Conservation (phyloP, 352 stramenopile genomes). For the Phytophthora pluvialis region DNA sequence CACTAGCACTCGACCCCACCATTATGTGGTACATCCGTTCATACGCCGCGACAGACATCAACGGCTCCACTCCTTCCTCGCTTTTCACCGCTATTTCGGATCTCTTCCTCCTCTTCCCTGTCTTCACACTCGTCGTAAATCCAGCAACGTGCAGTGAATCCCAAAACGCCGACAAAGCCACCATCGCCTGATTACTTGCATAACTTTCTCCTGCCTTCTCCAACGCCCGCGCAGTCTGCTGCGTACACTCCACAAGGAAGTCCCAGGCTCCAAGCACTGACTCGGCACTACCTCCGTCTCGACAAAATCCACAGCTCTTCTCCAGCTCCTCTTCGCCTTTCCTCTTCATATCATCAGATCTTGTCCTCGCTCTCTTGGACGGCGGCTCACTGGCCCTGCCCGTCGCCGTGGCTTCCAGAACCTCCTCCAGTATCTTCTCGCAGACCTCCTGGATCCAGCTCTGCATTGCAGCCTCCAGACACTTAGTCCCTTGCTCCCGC, state of each 20-base stretch:
- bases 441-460: constrained; percentile 45
- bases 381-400: constrained; percentile 5
- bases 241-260: constrained; percentile 33
- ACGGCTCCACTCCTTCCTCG: constrained; percentile 6
- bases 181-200: constrained; percentile 28
- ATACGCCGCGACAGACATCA: constrained; percentile 21
- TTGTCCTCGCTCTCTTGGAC: constrained; percentile 21
- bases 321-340: background rate
- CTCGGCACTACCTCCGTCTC: constrained; percentile 24
- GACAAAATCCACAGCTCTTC: constrained; percentile 36
- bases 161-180: constrained; percentile 32
- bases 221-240: constrained; percentile 20
- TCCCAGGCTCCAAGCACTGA: constrained; percentile 27
- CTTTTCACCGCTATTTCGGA: constrained; percentile 15
- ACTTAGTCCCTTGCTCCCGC: constrained; percentile 18
- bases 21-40: constrained; percentile 17
- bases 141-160: constrained; percentile 18
- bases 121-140: constrained; percentile 6
- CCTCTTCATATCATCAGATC: constrained; percentile 8
- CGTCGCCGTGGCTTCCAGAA: constrained; percentile 39
- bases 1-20: background rate
- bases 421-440: constrained; percentile 48
- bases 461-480: constrained; percentile 16
- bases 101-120: constrained; percentile 19
- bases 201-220: constrained; percentile 30